These are phyloP conservation scores for Ogataea nitratoaversa DNA, from an alignment of 805 yeast species.

Conservation along the genomic window DNA sequence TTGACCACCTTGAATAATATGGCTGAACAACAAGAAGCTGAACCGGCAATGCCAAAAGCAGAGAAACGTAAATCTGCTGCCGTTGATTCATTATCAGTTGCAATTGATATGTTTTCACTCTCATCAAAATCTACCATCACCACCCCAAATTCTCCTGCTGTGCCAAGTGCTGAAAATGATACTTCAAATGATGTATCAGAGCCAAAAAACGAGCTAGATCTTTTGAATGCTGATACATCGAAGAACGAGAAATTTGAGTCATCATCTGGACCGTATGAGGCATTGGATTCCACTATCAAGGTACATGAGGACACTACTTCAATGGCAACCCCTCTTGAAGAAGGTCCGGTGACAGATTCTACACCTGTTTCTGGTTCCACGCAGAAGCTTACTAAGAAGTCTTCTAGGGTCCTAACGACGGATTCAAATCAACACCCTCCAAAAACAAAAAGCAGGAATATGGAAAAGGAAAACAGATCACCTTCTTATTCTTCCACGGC, in stretches of 20 bases:
- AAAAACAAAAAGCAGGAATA: slow-evolving; percentile 7
- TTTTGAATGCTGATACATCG: background rate
- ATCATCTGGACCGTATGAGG: too few relatives aligned
- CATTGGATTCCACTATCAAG: background rate
- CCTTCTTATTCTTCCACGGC: slow-evolving; percentile 5
- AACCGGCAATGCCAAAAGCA: slow-evolving; percentile 10
- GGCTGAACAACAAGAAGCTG: slow-evolving; percentile 5
- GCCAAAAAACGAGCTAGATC: background rate
- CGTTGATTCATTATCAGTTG: slow-evolving; percentile 30
- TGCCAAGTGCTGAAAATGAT: slow-evolving; percentile 3
- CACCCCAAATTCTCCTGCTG: slow-evolving; percentile 15
- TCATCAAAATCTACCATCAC: slow-evolving; percentile 17
- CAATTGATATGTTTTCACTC: slow-evolving; percentile 27
- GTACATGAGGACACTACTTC: slow-evolving; percentile 6
- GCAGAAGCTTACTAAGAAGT: background rate
- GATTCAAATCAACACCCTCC: background rate
- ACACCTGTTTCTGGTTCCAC: too few relatives aligned
- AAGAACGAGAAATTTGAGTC: background rate
- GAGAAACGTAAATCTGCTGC: slow-evolving; percentile 32
- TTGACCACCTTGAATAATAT: slow-evolving; percentile 18
- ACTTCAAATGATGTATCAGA: background rate
- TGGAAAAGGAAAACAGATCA: slow-evolving; percentile 23
- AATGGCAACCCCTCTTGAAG: too few relatives aligned
- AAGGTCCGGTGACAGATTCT: too few relatives aligned
- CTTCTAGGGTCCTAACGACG: background rate